These are phyloP conservation scores for Globisporangium yorkense DNA, from an alignment of 352 stramenopile species.

Conservation along the genomic window DNA sequence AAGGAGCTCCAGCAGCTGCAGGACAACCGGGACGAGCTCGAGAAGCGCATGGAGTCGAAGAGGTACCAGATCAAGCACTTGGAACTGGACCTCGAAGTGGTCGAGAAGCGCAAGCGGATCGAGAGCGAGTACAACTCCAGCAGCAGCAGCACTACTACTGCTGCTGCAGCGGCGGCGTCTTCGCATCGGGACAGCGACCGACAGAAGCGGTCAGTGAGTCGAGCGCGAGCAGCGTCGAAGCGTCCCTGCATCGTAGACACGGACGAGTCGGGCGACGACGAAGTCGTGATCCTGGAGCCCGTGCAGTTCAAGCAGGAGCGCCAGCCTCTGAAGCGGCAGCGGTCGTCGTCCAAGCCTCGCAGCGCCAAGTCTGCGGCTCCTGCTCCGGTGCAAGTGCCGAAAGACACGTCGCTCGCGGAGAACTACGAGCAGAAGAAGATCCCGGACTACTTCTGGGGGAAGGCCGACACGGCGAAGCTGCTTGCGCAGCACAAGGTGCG, in stretches of 20 bases:
- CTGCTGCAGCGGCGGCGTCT: background rate
- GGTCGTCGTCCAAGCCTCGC: conserved; percentile 4
- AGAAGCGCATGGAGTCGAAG: conserved; percentile 39
- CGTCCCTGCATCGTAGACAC: conserved; percentile 61
- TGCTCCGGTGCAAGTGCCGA: conserved; percentile 15
- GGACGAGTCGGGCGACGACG: conserved; percentile 49
- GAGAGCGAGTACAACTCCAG: conserved; percentile 22
- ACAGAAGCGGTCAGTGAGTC: conserved; percentile 26
- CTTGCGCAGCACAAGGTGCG: conserved; percentile 59
- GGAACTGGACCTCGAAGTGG: conserved; percentile 49
- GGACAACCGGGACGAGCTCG: conserved; percentile 25
- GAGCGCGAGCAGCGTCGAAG: conserved; percentile 27
- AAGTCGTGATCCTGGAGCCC: conserved; percentile 48
- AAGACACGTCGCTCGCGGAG: conserved; percentile 17
- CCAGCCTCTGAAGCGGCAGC: conserved; percentile 2
- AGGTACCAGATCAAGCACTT: conserved; percentile 64
- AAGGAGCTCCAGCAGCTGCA: conserved; percentile 37
- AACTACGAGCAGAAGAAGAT: conserved; percentile 19
- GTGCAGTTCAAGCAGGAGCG: conserved; percentile 30
- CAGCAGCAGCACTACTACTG: background rate
- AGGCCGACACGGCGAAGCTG: conserved; percentile 53
- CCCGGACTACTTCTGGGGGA: conserved; percentile 76
- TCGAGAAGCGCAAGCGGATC: conserved; percentile 51
- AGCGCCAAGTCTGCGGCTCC: conserved; percentile 9
- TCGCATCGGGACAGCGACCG: conserved; percentile 8